Percentiles rank a stretch among this genome's conserved stretches.
Conservation (phyloP, 1,284 basidiomycete genomes). For the Puccinia hordei region DNA sequence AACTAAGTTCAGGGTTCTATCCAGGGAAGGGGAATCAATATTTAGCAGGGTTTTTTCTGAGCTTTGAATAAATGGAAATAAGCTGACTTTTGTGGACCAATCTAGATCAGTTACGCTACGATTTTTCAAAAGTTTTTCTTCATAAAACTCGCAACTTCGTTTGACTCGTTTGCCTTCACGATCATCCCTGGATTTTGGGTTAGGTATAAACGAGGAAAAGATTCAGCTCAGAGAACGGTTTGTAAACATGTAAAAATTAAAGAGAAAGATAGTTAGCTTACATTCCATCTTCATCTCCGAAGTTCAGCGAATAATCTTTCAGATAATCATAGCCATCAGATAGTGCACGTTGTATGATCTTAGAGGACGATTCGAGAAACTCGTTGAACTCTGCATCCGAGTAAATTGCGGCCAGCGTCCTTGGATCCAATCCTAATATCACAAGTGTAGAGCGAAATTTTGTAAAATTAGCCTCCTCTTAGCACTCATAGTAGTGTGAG, state of each 20-base stretch:
- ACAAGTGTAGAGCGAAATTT: not conserved
- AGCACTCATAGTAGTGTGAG: not conserved
- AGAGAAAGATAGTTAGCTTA: constrained; percentile 64
- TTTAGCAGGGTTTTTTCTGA: not conserved
- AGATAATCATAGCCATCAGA: constrained; percentile 96
- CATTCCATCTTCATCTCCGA: constrained; percentile 52
- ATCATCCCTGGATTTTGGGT: constrained; percentile 70
- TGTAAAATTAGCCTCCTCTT: constrained; percentile 4
- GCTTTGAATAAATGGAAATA: not conserved
- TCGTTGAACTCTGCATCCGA: constrained; percentile 83
- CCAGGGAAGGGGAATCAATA: not conserved
- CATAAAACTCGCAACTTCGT: constrained; percentile 81
- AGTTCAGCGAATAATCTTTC: constrained; percentile 84
- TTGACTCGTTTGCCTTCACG: constrained; percentile 84
- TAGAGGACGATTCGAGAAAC: constrained; percentile 91
- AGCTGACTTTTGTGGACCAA: constrained; percentile 86
- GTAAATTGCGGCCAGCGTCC: constrained; percentile 78
- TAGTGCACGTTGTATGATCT: constrained; percentile 91
- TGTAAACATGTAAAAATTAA: constrained; percentile 61
- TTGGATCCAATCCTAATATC: constrained; percentile 75
- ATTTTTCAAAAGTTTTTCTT: constrained; percentile 83
- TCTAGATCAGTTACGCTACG: constrained; percentile 92
- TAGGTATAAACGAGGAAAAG: not conserved
- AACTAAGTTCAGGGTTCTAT: constrained; percentile 90
- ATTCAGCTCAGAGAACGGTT: not conserved